Base-by-base conservation (phyloP, 1,284 basidiomycete species). In the Papiliotrema flavescens region DNA sequence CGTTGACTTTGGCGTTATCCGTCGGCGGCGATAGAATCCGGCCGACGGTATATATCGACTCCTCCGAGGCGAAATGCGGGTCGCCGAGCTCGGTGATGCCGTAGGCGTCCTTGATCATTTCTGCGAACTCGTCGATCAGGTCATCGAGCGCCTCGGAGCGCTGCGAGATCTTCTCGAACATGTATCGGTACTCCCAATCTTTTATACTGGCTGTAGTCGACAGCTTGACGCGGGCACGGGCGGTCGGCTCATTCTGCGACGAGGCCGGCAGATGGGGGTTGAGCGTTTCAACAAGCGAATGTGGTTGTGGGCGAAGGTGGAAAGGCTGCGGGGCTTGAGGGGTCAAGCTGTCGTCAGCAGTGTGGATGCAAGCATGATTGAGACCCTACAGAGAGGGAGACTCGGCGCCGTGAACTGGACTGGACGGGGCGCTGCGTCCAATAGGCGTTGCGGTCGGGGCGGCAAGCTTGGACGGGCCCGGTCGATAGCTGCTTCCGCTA, bases 151-250 rank as follows among this genome's bases (percentile, higher is more conserved):
- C 84, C 80, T 88, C 86, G 59, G 89, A 86, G 35, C 91, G 80
- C 66, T 89, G 88, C 0, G 84, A 83, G 19, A 88, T 80, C 76
- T 90, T 91, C 73, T 95, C 91, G 69, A 89, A 91, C 90, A 95
- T 94, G 74, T 96, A 96, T 28, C 88, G 84, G 78, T 93, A 75
- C 58, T 66, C 66, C 62, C 63, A 75, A 11, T 60, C 47, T 45
- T 66, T 64, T 0, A 69, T 60, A 45, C 74, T 64, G 8, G 63
- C 56, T 0, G 61, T 55, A 13, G 66, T 57, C 3, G 60, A 53
- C 4, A 75, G 54, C 2, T 40, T 28, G 47, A 75, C 63, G 19
- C 75, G 63, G 0, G 64, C 51, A 34, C 57, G 58, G 6, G 69
- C 62, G 36, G 42, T 35, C 0, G 56, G 56, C 3, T 56, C 55